Conservation (phyloP, 169 alveolate species). For the Plasmodium billcollinsi region DNA sequence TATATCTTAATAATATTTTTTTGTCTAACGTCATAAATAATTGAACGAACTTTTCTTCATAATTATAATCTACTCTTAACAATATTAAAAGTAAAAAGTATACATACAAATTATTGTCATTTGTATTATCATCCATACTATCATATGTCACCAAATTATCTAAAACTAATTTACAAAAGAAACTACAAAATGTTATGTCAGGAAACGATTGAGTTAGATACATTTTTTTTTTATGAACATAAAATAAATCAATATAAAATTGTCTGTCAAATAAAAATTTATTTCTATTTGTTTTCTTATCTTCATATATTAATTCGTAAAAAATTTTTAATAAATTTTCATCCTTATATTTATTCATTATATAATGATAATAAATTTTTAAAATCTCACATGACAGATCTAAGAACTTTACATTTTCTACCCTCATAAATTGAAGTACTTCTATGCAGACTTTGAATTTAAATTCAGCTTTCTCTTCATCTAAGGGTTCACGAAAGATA, state of each 20-base stretch:
- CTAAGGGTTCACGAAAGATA: background rate
- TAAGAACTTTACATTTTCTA: slow-evolving; percentile 4
- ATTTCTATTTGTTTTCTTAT: background rate
- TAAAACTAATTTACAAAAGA: slow-evolving; percentile 8
- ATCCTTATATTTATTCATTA: background rate
- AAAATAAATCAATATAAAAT: slow-evolving; percentile 31
- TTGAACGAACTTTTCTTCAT: background rate
- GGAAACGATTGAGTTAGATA: slow-evolving; percentile 1
- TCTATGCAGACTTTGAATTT: slow-evolving; percentile 22
- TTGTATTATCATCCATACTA: background rate
- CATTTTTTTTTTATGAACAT: slow-evolving; percentile 25
- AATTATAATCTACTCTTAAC: background rate
- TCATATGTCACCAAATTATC: background rate
- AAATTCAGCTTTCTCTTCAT: background rate
- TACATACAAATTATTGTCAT: background rate
- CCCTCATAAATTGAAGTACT: slow-evolving; percentile 36
- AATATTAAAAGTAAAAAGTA: background rate
- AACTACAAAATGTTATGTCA: slow-evolving; percentile 12
- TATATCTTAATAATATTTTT: background rate
- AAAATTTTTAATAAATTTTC: slow-evolving; percentile 8
- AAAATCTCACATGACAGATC: slow-evolving; percentile 1
- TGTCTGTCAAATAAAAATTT: slow-evolving; percentile 15
- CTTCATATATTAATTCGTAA: slow-evolving; percentile 17
- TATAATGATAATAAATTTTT: slow-evolving; percentile 10
- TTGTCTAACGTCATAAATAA: background rate